Base-by-base conservation (phyloP, 2,329 filamentous ascomycete species). In the Paraphaeosphaeria sporulosa region DNA sequence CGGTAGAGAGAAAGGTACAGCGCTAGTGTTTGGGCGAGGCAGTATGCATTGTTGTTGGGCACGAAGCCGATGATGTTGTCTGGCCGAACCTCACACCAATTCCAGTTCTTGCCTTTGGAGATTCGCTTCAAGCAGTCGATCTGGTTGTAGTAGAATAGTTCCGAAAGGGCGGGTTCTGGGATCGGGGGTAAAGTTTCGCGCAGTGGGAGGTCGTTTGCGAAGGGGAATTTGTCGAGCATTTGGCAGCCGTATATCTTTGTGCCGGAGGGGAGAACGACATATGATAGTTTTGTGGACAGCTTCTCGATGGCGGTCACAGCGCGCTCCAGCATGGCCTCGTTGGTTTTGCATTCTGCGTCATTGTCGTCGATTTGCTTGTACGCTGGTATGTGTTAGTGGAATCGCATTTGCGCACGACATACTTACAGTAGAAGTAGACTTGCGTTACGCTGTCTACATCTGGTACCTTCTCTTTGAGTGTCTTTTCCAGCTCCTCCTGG, bases 31-130 rank as follows among this genome's bases (percentile, higher is more conserved):
- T 75, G 74, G 10, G 74, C 78, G 7, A 79, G 71, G 21, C 74
- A 77, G 62, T 78, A 79, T 46, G 77, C 75, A 55, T 79, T 80
- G 40, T 72, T 72, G 59, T 80, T 78, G 17, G 78, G 77, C 2
- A 80, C 76, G 60, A 79, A 79, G 6, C 79, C 79, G 42, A 81
- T 74, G 58, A 81, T 78, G 55, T 79, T 77, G 63, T 80, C 79
- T 1, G 78, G 78, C 12, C 77, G 69, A 1, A 78, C 76, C 30
- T 81, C 78, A 52, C 73, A 75, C 75, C 77, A 81, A 23, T 70
- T 78, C 79, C 78, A 81, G 4, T 60, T 59, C 68, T 78, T 80
- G 19, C 71, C 75, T 49, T 73, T 73, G 1, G 76, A 70, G 25
- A 76, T 78, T 46, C 70, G 69, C 49, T 73, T 67, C 17, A 81